Evolutionary conservation across 1,284 basidiomycete genomes (phyloP).

Genomic region (Cutaneotrichosporon spelunceum): DNA sequence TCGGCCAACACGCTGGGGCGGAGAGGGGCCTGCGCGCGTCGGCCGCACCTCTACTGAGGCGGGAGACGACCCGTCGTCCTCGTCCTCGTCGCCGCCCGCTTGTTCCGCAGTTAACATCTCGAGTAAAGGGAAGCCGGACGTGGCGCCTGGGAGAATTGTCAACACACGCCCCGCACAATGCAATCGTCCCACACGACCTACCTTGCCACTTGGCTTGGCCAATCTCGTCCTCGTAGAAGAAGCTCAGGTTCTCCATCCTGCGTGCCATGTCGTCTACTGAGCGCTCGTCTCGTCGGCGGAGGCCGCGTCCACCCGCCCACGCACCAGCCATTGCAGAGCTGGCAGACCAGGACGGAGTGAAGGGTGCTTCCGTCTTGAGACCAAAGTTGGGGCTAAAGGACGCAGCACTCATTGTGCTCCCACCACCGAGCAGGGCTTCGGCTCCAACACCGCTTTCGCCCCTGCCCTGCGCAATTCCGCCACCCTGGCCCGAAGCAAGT

Average conservation of each 20-base stretch:
- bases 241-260: slow-evolving; percentile 48
- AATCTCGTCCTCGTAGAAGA: slow-evolving; percentile 54
- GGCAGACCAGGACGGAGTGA: slow-evolving; percentile 8
- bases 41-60: slow-evolving; percentile 4
- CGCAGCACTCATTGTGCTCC: slow-evolving; percentile 6
- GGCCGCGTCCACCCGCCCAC: slow-evolving; percentile 18
- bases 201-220: slow-evolving; percentile 54
- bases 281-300: slow-evolving; percentile 18
- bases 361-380: slow-evolving; percentile 14
- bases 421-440: slow-evolving; percentile 36
- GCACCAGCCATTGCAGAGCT: slow-evolving; percentile 8
- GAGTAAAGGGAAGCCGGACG: slow-evolving; percentile 78
- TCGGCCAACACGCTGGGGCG: slow-evolving; percentile 13
- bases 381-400: slow-evolving; percentile 11
- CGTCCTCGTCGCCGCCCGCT: slow-evolving; percentile 16
- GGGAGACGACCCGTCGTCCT: slow-evolving; percentile 8
- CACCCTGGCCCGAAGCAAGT: slow-evolving; percentile 43
- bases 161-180: slow-evolving; percentile 8
- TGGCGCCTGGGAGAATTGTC: slow-evolving; percentile 59
- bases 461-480: slow-evolving; percentile 43
- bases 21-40: slow-evolving; percentile 12
- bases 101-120: slow-evolving; percentile 67
- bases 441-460: slow-evolving; percentile 40
- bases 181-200: slow-evolving; percentile 25
- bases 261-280: slow-evolving; percentile 41